Evolutionary conservation across 2,329 filamentous ascomycete species (phyloP), one percentile per base, ranked within the genome.

Genomic region (Beauveria scarabaeidicola): DNA sequence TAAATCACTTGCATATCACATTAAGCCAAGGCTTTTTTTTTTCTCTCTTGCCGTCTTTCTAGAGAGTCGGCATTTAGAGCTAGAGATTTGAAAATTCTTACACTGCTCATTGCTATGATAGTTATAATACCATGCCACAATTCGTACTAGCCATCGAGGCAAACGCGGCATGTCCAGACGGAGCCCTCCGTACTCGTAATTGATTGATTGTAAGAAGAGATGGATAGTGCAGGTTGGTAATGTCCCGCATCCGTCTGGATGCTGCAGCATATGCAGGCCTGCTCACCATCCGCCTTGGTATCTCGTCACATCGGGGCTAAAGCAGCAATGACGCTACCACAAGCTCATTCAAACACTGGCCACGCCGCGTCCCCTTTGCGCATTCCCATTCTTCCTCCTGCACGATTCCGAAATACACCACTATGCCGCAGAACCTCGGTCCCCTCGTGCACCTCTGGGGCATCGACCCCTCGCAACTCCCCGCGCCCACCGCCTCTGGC

Each of bases 361-460:
- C 19, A 8, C 21, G 40, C 8, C 19, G 32, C 32, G 32, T 3
- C 11, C 53, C 25, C 27, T 23, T 56, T 10, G 43, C 43, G 4
- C 21, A 38, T 11, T 48, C 44, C 13, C 4, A 11, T 21, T 13
- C 25, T 29, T 53, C 21, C 48, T 15, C 40, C 21, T 19, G n/a
- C 43, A 40, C 17, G 21, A 5, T 25, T n/a, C 8, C 21, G n/a
- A 9, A 54, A 47, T 44, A 46, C 27, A 40, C 0, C 21, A 44
- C 19, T 9, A 60, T 60, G 58, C 21, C 58, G 5, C 11, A 40
- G 38, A 43, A 25, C 7, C n/a, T 41, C 25, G 79, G 81, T 1
- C 80, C 79, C 59, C 72, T 80, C 40, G 73, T 85, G 59, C 80
- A 80, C 40, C 77, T 84, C 57, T 77, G 78, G 74, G 82, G 83